A percentile compares a stretch with the other conserved stretches of the same genome.
phyloP scores from a whole-genome alignment of 2,329 filamentous ascomycete species.

The Cercospora zeae-maydis region DNA sequence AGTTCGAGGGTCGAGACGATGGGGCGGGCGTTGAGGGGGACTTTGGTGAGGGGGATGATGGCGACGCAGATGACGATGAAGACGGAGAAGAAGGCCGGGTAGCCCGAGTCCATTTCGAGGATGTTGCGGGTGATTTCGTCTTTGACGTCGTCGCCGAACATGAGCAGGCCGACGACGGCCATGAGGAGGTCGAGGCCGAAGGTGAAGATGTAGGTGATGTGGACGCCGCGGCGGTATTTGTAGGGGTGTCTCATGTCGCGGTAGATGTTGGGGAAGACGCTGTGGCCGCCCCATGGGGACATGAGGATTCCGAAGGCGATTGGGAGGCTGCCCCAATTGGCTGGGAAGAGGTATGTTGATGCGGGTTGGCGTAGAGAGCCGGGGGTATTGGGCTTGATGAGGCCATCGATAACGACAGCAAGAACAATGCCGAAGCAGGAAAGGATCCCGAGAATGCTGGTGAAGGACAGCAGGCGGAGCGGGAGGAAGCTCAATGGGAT shows the following conservation, averaged over 20 bases:
- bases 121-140: slow-evolving; percentile 93
- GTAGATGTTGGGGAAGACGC: slow-evolving; percentile 81
- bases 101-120: slow-evolving; percentile 59
- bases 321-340: slow-evolving; percentile 81
- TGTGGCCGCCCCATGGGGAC: slow-evolving; percentile 70
- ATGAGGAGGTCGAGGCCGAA: slow-evolving; percentile 76
- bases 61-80: slow-evolving; percentile 82
- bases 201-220: slow-evolving; percentile 80
- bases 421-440: slow-evolving; percentile 83
- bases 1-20: slow-evolving; percentile 84
- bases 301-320: slow-evolving; percentile 87
- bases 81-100: slow-evolving; percentile 69
- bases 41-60: slow-evolving; percentile 91
- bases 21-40: slow-evolving; percentile 66
- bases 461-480: slow-evolving; percentile 78
- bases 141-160: slow-evolving; percentile 87
- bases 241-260: slow-evolving; percentile 76
- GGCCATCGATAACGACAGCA: slow-evolving; percentile 79
- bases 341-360: slow-evolving; percentile 74
- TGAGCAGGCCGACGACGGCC: slow-evolving; percentile 78
- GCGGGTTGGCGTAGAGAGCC: slow-evolving; percentile 82
- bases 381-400: slow-evolving; percentile 72
- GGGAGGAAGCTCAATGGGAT: slow-evolving; percentile 82
- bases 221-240: slow-evolving; percentile 72
- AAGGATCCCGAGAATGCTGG: slow-evolving; percentile 87